Evolutionary conservation across 2,329 filamentous ascomycete genomes (phyloP).

Genomic region (Aspergillus sojae): DNA sequence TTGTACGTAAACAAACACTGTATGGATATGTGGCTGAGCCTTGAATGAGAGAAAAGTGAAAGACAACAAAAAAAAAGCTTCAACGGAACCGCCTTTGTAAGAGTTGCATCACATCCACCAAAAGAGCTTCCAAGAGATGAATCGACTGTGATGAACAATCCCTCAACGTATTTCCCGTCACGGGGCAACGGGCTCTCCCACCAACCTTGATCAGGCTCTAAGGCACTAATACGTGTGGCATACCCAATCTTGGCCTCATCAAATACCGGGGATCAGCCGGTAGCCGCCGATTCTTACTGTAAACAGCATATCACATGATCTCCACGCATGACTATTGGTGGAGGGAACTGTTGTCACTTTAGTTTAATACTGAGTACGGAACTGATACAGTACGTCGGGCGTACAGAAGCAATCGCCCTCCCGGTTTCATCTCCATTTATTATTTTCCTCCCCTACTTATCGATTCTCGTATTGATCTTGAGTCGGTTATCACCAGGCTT

Average conservation of each 20-base stretch:
- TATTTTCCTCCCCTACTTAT: conserved; percentile 25
- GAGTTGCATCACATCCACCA: not conserved
- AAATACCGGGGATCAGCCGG: conserved; percentile 24
- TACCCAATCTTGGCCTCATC: conserved; percentile 4
- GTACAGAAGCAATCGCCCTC: conserved; percentile 15
- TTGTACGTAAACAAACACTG: not conserved
- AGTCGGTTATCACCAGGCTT: conserved; percentile 15
- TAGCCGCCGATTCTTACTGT: conserved; percentile 8
- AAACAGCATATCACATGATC: not conserved
- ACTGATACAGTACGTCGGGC: conserved; percentile 8
- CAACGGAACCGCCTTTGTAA: not conserved
- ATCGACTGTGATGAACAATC: not conserved
- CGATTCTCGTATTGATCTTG: conserved; percentile 13
- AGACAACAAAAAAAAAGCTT: not conserved
- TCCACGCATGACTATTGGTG: not conserved
- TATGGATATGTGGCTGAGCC: not conserved
- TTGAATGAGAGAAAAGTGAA: not conserved
- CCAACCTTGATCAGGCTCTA: conserved; percentile 15
- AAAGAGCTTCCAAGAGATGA: not conserved
- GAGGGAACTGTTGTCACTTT: not conserved
- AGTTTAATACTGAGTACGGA: conserved; percentile 5
- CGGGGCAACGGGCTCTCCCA: conserved; percentile 13
- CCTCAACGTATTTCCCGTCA: conserved; percentile 15
- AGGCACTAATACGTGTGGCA: conserved; percentile 18
- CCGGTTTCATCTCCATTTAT: conserved; percentile 18